Percentiles rank a stretch among this genome's conserved stretches.
phyloP scores from a whole-genome alignment of 805 yeast genomes.

The Sugiyamaella americana region DNA sequence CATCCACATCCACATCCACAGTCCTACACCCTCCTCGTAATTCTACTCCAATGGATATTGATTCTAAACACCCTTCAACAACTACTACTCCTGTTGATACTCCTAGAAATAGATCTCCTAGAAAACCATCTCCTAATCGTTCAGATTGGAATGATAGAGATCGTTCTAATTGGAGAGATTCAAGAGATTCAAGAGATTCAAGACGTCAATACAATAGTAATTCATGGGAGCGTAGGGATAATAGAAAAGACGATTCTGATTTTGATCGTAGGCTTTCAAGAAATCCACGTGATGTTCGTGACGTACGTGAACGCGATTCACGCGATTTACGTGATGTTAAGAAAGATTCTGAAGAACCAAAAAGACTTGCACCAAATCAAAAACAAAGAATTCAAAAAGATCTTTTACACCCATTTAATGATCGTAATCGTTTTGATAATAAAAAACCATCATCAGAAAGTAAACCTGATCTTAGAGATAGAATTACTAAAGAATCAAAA shows the following conservation, averaged over 20 bases:
- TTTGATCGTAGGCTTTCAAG: slow-evolving; percentile 8
- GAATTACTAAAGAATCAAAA: too few relatives aligned
- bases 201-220: slow-evolving; percentile 11
- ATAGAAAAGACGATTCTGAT: slow-evolving; percentile 6
- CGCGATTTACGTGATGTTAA: slow-evolving; percentile 8
- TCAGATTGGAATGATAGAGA: slow-evolving; percentile 5
- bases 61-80: neutral
- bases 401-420: neutral
- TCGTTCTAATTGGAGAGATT: slow-evolving; percentile 2
- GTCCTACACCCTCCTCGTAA: slow-evolving; percentile 1
- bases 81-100: slow-evolving; percentile 3
- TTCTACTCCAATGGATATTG: neutral
- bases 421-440: neutral
- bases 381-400: neutral
- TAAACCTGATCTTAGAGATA: neutral
- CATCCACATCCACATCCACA: neutral
- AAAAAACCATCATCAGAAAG: neutral
- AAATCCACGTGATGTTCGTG: slow-evolving; percentile 6
- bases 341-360: neutral
- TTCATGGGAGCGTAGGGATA: slow-evolving; percentile 7
- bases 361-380: neutral
- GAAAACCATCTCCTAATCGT: slow-evolving; percentile 5
- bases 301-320: too few relatives aligned
- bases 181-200: slow-evolving; percentile 1
- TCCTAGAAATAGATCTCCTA: slow-evolving; percentile 1